Evolutionary conservation across 2,329 filamentous ascomycete species (phyloP), one percentile per base, ranked within the genome.

Genomic region (Epichloe scottii): DNA sequence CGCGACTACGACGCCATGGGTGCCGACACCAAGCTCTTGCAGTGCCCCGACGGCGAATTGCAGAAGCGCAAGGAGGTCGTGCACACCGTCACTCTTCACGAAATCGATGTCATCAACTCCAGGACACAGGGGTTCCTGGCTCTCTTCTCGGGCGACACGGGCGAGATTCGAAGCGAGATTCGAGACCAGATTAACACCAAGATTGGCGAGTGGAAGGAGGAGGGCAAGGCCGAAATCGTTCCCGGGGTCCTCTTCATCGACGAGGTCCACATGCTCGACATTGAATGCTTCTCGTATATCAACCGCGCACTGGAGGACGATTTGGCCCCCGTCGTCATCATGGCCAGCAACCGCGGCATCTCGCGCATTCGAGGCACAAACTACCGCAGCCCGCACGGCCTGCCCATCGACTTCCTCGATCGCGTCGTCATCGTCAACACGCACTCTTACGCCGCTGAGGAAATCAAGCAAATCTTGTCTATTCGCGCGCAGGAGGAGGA

Each of bases 1-100:
- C 82, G 93, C 66, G 93, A 98, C 71, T 98, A 98, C 77, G 93
- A 98, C 70, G 93, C 93, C 48, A 97, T 98, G 90, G 93, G 93
- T 45, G 88, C 89, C 46, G 93, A 98, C 68, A 96, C 91, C 59
- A 97, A 96, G 69, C 98, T 97, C 67, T 81, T 98, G 40, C 90
- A 96, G 68, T 97, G 91, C 66, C 93, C 93, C 2, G 93, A 98
- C 63, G 93, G 93, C 60, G 93, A 98, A 73, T 78, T 98, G 38
- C 93, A 98, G 69, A 94, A 95, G 69, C 87, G 93, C 60, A 93
- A 94, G 67, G 93, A 98, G 71, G 89, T 95, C 2, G 87, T 96
- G 6, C 93, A 98, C 70, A 98, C 93, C 0, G 93, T 98, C 54
- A 91, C 86, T 33, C 80, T 98, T 12, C 93, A 98, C 71, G 93